phyloP scores from a whole-genome alignment of 1,284 basidiomycete species.

The Tremellales sp. region DNA sequence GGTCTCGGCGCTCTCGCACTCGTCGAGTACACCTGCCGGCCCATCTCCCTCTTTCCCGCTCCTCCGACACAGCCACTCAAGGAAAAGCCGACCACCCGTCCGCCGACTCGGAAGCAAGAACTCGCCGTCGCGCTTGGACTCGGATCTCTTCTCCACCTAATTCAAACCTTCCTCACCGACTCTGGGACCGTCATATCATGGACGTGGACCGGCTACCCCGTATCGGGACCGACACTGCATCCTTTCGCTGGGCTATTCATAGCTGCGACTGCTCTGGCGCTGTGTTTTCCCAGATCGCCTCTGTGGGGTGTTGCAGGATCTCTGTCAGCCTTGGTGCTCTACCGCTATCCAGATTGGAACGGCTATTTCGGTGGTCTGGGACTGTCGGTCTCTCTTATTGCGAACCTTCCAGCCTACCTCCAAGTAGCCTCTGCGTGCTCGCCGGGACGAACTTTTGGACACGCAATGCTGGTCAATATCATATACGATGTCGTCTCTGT shows the following conservation, averaged over 20 bases:
- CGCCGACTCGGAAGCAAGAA: slow-evolving; percentile 15
- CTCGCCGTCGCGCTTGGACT: slow-evolving; percentile 54
- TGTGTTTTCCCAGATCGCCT: background rate
- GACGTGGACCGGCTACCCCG: slow-evolving; percentile 86
- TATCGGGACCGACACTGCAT: slow-evolving; percentile 69
- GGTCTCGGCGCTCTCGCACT: slow-evolving; percentile 40
- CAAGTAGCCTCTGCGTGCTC: slow-evolving; percentile 43
- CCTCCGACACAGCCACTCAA: slow-evolving; percentile 9
- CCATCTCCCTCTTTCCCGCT: slow-evolving; percentile 33
- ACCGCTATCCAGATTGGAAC: slow-evolving; percentile 63
- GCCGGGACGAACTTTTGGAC: slow-evolving; percentile 53
- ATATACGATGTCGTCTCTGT: slow-evolving; percentile 67
- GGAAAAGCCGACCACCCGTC: slow-evolving; percentile 12
- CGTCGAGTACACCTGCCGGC: slow-evolving; percentile 39
- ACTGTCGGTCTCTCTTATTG: slow-evolving; percentile 65
- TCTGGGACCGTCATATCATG: slow-evolving; percentile 79
- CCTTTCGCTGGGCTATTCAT: slow-evolving; percentile 68
- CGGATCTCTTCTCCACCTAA: slow-evolving; percentile 67
- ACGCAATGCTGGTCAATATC: slow-evolving; percentile 61
- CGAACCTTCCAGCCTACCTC: slow-evolving; percentile 60
- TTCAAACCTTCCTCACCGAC: slow-evolving; percentile 77
- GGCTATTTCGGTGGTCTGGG: slow-evolving; percentile 70
- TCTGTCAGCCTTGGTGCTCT: slow-evolving; percentile 56
- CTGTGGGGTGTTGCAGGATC: slow-evolving; percentile 2
- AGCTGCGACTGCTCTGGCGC: slow-evolving; percentile 57